Evolutionary conservation across 371 early-diverging fungal species (phyloP).

Genomic region (Mucor racemosus): DNA sequence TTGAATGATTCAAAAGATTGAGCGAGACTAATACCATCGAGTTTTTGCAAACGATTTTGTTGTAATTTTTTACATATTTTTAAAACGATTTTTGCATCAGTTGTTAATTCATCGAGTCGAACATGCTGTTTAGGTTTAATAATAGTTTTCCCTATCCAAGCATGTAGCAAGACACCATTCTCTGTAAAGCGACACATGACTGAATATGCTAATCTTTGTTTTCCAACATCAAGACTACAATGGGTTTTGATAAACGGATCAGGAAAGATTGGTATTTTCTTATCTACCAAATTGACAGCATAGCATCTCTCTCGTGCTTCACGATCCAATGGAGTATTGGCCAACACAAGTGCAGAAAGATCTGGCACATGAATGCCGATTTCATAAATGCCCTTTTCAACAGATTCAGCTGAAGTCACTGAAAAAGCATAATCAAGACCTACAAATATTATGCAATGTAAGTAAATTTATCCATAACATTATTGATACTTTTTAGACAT

Average conservation of each 20-base stretch:
- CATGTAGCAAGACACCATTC: constrained; percentile 55
- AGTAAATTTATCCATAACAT: not conserved
- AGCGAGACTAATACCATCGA: constrained; percentile 18
- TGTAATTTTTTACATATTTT: constrained; percentile 26
- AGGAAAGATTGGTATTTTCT: constrained; percentile 91
- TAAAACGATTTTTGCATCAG: constrained; percentile 10
- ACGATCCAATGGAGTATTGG: constrained; percentile 71
- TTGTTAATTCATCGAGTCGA: not conserved
- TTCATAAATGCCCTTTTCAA: constrained; percentile 46
- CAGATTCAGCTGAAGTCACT: constrained; percentile 10
- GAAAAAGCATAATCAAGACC: constrained; percentile 37
- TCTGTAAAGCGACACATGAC: constrained; percentile 71
- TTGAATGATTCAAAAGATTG: constrained; percentile 20
- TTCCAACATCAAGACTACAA: constrained; percentile 70
- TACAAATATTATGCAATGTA: not conserved
- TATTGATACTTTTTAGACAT: not conserved
- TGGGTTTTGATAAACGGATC: constrained; percentile 71
- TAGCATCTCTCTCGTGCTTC: constrained; percentile 81
- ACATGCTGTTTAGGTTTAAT: constrained; percentile 68
- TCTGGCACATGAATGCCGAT: constrained; percentile 93
- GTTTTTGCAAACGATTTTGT: constrained; percentile 17
- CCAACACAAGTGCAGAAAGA: constrained; percentile 79
- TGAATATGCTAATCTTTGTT: constrained; percentile 55
- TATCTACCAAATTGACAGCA: constrained; percentile 78
- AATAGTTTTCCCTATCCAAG: constrained; percentile 64